phyloP scores from a whole-genome alignment of 2,329 filamentous ascomycete genomes.

The Tolypocladium sp. region DNA sequence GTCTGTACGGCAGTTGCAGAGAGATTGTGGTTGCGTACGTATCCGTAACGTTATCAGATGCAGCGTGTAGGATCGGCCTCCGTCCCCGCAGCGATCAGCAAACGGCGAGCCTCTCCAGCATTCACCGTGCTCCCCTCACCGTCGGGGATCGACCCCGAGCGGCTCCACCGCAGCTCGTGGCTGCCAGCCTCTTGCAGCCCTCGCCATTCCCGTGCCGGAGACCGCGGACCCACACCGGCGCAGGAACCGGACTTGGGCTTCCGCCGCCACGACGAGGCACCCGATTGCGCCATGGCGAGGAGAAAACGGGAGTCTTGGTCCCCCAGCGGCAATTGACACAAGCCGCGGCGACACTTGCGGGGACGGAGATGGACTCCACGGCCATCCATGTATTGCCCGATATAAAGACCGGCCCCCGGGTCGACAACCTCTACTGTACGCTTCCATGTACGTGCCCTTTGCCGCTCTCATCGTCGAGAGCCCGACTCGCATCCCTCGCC shows the following conservation, averaged over 20 bases:
- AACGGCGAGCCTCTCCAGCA: neutral
- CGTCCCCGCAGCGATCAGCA: neutral
- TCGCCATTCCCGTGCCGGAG: neutral
- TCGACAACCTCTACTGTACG: neutral
- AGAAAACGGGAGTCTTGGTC: no score
- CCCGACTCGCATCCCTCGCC: neutral
- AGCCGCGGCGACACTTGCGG: neutral
- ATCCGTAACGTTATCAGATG: neutral
- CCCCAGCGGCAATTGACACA: no score
- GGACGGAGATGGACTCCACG: neutral
- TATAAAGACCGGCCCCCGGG: neutral
- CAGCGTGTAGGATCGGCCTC: neutral
- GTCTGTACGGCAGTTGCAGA: no score
- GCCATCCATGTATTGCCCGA: neutral
- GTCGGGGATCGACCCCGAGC: slow-evolving; percentile 2
- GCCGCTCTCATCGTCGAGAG: neutral
- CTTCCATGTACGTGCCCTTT: no score
- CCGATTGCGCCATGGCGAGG: no score
- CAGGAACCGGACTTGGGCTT: neutral
- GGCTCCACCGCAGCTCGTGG: neutral
- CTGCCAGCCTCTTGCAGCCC: neutral
- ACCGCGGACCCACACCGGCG: slow-evolving; percentile 1
- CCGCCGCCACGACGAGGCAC: neutral
- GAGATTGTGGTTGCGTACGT: no score
- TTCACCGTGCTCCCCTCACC: neutral